phyloP scores from a whole-genome alignment of 2,329 filamentous ascomycete genomes.

The Hymenoscyphus occultus region DNA sequence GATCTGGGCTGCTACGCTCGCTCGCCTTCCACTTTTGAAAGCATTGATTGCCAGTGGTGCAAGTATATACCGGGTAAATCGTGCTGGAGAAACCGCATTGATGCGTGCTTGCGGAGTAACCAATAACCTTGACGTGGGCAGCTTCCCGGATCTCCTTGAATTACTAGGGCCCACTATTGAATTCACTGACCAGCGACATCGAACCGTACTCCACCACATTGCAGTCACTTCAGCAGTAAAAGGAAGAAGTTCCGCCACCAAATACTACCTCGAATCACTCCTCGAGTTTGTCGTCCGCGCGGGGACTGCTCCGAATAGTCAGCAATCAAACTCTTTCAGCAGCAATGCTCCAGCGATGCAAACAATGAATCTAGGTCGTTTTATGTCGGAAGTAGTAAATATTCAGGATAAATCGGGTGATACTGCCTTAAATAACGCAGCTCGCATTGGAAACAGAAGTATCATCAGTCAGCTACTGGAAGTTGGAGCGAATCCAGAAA shows the following conservation, averaged over 20 bases:
- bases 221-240: slow-evolving; percentile 95
- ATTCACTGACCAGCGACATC: slow-evolving; percentile 80
- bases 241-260: slow-evolving; percentile 83
- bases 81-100: slow-evolving; percentile 83
- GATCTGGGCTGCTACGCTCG: slow-evolving; percentile 94
- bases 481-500: slow-evolving; percentile 88
- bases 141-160: slow-evolving; percentile 87
- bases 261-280: slow-evolving; percentile 92
- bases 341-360: slow-evolving; percentile 27
- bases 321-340: slow-evolving; percentile 39
- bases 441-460: slow-evolving; percentile 85
- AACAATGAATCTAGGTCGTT: slow-evolving; percentile 78
- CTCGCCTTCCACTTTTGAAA: slow-evolving; percentile 76
- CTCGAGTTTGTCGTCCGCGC: slow-evolving; percentile 93
- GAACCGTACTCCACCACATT: slow-evolving; percentile 94
- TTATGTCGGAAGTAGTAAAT: slow-evolving; percentile 97
- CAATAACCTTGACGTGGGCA: slow-evolving; percentile 88
- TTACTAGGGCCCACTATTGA: slow-evolving; percentile 88
- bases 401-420: slow-evolving; percentile 91
- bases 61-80: slow-evolving; percentile 83
- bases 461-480: slow-evolving; percentile 97
- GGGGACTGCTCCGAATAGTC: slow-evolving; percentile 60
- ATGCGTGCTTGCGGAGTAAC: slow-evolving; percentile 92
- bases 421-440: slow-evolving; percentile 90
- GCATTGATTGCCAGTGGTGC: slow-evolving; percentile 81